Percentiles rank a stretch among this genome's conserved stretches.
These are phyloP conservation scores for Calonectria hawksworthii DNA, from an alignment of 2,329 filamentous ascomycete genomes.

Conservation along the genomic window DNA sequence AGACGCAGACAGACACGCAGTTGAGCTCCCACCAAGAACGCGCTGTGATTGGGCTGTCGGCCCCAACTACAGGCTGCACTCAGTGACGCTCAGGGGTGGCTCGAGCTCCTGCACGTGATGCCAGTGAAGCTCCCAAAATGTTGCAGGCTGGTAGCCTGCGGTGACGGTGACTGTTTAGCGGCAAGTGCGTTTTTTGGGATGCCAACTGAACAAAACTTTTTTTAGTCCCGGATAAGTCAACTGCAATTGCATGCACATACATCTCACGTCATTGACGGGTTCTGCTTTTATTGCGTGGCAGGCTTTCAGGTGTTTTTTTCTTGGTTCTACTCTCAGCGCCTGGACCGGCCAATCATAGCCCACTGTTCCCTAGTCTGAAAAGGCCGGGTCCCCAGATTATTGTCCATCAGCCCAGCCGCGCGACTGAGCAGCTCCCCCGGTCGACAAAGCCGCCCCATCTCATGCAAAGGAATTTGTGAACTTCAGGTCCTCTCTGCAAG, in stretches of 20 bases:
- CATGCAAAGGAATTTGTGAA: slow-evolving; percentile 48
- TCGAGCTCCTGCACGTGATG: slow-evolving; percentile 46
- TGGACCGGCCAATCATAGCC: slow-evolving; percentile 40
- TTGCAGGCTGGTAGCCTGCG: slow-evolving; percentile 21
- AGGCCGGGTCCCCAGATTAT: slow-evolving; percentile 43
- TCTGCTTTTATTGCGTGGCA: slow-evolving; percentile 7
- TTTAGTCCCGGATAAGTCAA: background rate
- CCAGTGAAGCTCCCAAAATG: slow-evolving; percentile 36
- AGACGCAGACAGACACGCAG: slow-evolving; percentile 32
- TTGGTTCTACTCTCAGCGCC: slow-evolving; percentile 23
- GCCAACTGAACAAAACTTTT: background rate
- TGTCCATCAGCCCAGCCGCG: slow-evolving; percentile 32
- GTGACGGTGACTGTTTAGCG: slow-evolving; percentile 12
- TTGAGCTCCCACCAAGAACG: slow-evolving; percentile 39
- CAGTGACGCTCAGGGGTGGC: slow-evolving; percentile 26
- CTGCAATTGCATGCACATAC: background rate
- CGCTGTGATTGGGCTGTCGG: slow-evolving; percentile 45
- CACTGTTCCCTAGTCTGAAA: slow-evolving; percentile 5
- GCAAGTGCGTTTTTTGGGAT: slow-evolving; percentile 9
- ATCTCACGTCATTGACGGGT: slow-evolving; percentile 19
- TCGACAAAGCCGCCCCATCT: slow-evolving; percentile 36
- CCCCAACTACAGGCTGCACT: slow-evolving; percentile 27
- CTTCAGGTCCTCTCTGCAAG: slow-evolving; percentile 41
- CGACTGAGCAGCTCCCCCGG: slow-evolving; percentile 36
- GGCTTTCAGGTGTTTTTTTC: slow-evolving; percentile 10